phyloP scores from a whole-genome alignment of 495 filamentous ascomycete genomes.

The Cairneyella variabilis region DNA sequence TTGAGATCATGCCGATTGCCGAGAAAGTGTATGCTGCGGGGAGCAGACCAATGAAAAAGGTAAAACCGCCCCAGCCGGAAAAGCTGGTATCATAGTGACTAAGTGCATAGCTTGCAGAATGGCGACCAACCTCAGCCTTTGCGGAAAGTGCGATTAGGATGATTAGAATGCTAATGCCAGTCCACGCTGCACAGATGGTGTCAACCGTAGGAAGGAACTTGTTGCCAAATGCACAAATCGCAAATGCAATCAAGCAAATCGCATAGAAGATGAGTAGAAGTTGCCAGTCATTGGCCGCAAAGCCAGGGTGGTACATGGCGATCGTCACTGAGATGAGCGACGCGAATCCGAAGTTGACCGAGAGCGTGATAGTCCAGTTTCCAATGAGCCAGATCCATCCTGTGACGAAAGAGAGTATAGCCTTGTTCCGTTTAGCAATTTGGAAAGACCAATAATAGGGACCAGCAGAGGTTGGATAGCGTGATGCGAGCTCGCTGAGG shows the following conservation, averaged over 20 bases:
- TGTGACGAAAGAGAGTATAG: slow-evolving; percentile 41
- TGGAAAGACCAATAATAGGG: slow-evolving; percentile 49
- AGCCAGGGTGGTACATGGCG: slow-evolving; percentile 24
- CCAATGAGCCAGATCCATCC: slow-evolving; percentile 27
- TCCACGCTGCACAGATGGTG: slow-evolving; percentile 46
- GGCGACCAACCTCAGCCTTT: slow-evolving; percentile 37
- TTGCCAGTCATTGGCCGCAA: slow-evolving; percentile 21
- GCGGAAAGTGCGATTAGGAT: slow-evolving; percentile 43
- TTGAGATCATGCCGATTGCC: slow-evolving; percentile 48
- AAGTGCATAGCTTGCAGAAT: slow-evolving; percentile 39
- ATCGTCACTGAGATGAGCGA: slow-evolving; percentile 34
- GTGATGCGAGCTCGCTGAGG: slow-evolving; percentile 43
- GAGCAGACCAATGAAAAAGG: slow-evolving; percentile 49
- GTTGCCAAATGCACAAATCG: slow-evolving; percentile 43
- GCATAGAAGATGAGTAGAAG: slow-evolving; percentile 42
- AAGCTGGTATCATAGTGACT: slow-evolving; percentile 38
- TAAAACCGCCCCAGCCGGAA: slow-evolving; percentile 36
- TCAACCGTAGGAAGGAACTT: slow-evolving; percentile 45
- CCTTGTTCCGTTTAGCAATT: slow-evolving; percentile 36
- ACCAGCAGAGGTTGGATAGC: slow-evolving; percentile 47
- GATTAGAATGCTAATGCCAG: slow-evolving; percentile 39
- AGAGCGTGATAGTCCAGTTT: slow-evolving; percentile 31
- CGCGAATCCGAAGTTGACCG: slow-evolving; percentile 37
- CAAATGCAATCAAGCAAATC: slow-evolving; percentile 34
- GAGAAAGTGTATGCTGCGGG: slow-evolving; percentile 49